A percentile compares a stretch with the other conserved stretches of the same genome.
phyloP scores from a whole-genome alignment of 129 eudicot genomes.

The Arctium lappa region DNA sequence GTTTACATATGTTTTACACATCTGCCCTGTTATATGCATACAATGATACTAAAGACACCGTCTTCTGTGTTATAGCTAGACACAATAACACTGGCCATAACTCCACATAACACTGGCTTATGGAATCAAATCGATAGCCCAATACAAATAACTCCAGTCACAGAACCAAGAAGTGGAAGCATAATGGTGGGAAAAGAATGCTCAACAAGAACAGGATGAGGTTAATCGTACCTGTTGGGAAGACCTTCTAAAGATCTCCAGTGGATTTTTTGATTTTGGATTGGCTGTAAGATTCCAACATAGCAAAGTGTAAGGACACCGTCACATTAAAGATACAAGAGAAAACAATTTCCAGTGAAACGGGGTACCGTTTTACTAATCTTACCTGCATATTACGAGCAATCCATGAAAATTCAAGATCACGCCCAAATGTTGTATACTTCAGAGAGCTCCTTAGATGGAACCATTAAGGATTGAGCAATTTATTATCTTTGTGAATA shows the following conservation, averaged over 20 bases:
- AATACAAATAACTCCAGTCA: too few species aligned
- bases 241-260: slow-evolving; percentile 98
- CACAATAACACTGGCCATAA: neutral
- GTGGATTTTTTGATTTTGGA: slow-evolving; percentile 91
- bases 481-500: too few species aligned
- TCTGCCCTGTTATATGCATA: neutral
- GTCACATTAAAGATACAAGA: neutral
- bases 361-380: neutral
- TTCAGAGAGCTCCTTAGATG: slow-evolving; percentile 32
- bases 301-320: neutral
- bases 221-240: slow-evolving; percentile 66
- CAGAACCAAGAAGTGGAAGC: neutral
- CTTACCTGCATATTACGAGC: slow-evolving; percentile 97
- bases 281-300: slow-evolving; percentile 64
- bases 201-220: neutral
- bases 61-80: neutral
- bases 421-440: slow-evolving; percentile 87
- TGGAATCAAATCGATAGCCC: too few species aligned
- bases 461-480: too few species aligned
- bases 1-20: neutral
- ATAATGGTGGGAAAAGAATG: neutral
- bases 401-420: slow-evolving; percentile 97
- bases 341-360: neutral
- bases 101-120: too few species aligned
- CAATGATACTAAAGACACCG: neutral